Percentiles rank a stretch among this genome's conserved stretches.
These are phyloP conservation scores for Cyclotella kingstonii DNA, from an alignment of 108 stramenopile species.

Conservation along the genomic window DNA sequence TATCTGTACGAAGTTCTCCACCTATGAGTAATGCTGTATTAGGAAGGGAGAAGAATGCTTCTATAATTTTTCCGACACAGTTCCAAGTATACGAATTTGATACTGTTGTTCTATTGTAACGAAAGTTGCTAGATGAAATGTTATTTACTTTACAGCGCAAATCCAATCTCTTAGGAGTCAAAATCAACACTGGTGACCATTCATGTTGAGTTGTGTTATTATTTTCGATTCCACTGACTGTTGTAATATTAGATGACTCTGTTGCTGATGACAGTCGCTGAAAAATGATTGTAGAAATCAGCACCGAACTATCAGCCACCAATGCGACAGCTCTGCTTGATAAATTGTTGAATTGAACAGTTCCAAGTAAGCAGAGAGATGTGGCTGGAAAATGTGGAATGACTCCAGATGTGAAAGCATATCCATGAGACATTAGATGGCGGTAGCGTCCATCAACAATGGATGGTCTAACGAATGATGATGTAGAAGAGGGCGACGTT, in stretches of 20 bases:
- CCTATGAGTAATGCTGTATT: conserved; percentile 55
- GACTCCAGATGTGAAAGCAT: conserved; percentile 59
- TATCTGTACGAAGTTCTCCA: conserved; percentile 49
- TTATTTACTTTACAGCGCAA: conserved; percentile 47
- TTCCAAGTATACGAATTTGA: conserved; percentile 41
- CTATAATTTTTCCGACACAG: conserved; percentile 48
- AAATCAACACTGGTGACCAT: conserved; percentile 55
- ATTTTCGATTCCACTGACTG: neutral
- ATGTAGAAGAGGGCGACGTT: conserved; percentile 1
- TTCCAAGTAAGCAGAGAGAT: conserved; percentile 51
- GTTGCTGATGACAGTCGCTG: conserved; percentile 39
- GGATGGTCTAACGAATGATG: conserved; percentile 9
- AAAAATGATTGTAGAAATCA: conserved; percentile 48
- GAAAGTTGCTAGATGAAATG: neutral
- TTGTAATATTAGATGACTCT: too few species aligned
- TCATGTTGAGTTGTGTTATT: neutral
- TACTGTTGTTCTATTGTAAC: neutral
- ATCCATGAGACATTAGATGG: conserved; percentile 48
- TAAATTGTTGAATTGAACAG: conserved; percentile 37
- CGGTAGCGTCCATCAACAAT: conserved; percentile 38
- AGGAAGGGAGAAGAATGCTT: conserved; percentile 65
- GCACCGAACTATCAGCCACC: conserved; percentile 50
- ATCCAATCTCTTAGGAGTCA: conserved; percentile 41
- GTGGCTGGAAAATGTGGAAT: conserved; percentile 56
- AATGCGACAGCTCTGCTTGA: conserved; percentile 52